Evolutionary conservation across 1,284 basidiomycete genomes (phyloP), one percentile per base, ranked within the genome.

Genomic region (Rhodotorula sp.): DNA sequence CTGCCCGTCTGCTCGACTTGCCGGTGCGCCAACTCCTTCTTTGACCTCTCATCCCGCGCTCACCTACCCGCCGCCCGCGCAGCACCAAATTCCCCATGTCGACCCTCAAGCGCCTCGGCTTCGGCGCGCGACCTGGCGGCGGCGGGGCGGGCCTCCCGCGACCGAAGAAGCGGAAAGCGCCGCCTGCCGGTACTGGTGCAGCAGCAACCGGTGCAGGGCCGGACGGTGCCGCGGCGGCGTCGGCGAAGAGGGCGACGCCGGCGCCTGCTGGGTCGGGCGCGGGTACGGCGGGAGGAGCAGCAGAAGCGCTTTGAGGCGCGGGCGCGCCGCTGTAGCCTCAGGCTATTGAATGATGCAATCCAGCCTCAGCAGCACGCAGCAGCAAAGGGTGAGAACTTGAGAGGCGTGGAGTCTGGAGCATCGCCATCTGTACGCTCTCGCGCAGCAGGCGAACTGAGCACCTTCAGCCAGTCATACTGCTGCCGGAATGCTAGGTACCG

Each of bases 51-150:
- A 14, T 41, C 23, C 55, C 21, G 61, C 27, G 52, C 23, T 25
- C 27, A 0, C 34, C 25, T 19, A 12, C 25, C 10, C 45, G 34
- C 34, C 19, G 44, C 58, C 54, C 19, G 1, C 34, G 53, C 79
- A 93, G 91, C 76, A 94, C 92, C n/a, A 93, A 93, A 79, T 96
- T 95, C 84, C 92, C 93, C 13, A 88, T 93, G 80, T 92, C 92
- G 79, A 91, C 91, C 1, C 86, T 94, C 12, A 89, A 91, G 77
- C 88, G 91, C 21, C 86, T 95, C 16, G 75, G 77, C n/a, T 76
- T 77, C 21, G 73, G 73, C 3, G 74, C 74, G 27, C 66, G 64
- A 27, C 64, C 44, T 2, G 59, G 59, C 27, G 64, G 57, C 1
- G 49, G 23, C 10, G 57, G 44, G 14, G n/a, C 34, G 25, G 61